These are phyloP conservation scores for Phyllosticta capitalensis DNA, from an alignment of 2,329 filamentous ascomycete species.

Conservation along the genomic window DNA sequence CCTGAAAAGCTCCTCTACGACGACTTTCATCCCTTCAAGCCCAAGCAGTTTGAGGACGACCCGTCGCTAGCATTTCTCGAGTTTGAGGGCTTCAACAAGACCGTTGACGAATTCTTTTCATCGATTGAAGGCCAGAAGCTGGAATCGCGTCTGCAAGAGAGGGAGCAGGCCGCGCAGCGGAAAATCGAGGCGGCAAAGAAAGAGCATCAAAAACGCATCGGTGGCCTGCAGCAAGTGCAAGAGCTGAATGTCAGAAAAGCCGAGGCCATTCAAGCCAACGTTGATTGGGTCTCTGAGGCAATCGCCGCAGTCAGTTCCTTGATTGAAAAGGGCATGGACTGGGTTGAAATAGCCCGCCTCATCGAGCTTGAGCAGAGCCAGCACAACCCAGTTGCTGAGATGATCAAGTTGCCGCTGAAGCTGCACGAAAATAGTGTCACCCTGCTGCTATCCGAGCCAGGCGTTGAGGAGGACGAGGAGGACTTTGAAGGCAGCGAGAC, in stretches of 20 bases:
- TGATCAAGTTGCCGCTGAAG: slow-evolving; percentile 80
- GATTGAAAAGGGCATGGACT: slow-evolving; percentile 94
- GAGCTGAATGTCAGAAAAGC: slow-evolving; percentile 79
- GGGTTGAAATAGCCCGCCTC: slow-evolving; percentile 80
- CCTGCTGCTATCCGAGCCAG: slow-evolving; percentile 63
- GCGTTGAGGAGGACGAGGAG: slow-evolving; percentile 52
- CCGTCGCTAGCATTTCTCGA: slow-evolving; percentile 58
- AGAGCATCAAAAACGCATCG: slow-evolving; percentile 78
- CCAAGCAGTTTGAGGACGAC: slow-evolving; percentile 65
- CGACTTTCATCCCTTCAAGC: slow-evolving; percentile 90
- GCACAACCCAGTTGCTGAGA: slow-evolving; percentile 73
- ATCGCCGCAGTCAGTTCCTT: slow-evolving; percentile 86
- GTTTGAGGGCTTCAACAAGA: slow-evolving; percentile 80
- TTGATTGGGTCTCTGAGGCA: slow-evolving; percentile 84
- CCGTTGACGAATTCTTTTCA: slow-evolving; percentile 94
- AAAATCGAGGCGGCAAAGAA: slow-evolving; percentile 77
- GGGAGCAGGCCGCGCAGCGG: slow-evolving; percentile 68
- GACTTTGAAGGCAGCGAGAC: slow-evolving; percentile 53
- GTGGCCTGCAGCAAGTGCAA: slow-evolving; percentile 72
- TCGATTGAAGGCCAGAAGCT: slow-evolving; percentile 91
- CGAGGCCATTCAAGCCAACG: slow-evolving; percentile 80
- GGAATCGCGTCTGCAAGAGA: slow-evolving; percentile 71
- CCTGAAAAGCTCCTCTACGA: slow-evolving; percentile 62
- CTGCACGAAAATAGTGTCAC: slow-evolving; percentile 85
- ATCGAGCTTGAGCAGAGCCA: slow-evolving; percentile 78